These are phyloP conservation scores for Saccharomycopsis crataegensis DNA, from an alignment of 1,139 yeast species.

Conservation along the genomic window DNA sequence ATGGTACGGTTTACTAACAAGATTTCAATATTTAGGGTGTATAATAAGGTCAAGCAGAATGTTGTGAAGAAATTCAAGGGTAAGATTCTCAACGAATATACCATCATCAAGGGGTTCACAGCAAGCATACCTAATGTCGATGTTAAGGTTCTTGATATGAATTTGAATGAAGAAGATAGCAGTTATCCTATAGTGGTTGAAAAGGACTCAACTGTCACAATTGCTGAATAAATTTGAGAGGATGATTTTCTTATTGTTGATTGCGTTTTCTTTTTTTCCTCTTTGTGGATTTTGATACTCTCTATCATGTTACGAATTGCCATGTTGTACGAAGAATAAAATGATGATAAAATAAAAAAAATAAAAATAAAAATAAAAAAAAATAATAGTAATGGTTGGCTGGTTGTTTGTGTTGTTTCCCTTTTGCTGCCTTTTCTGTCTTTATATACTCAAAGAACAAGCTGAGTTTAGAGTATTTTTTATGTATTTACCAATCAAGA, in stretches of 20 bases:
- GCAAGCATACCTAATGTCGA: constrained; percentile 27
- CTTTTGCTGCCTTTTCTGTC: too few relatives aligned
- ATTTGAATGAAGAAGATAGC: constrained; percentile 22
- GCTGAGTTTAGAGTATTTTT: too few relatives aligned
- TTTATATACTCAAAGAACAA: too few relatives aligned
- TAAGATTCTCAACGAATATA: constrained; percentile 33
- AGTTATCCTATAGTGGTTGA: constrained; percentile 30
- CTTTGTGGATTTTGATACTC: too few relatives aligned
- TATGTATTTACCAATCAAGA: too few relatives aligned
- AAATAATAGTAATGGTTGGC: too few relatives aligned
- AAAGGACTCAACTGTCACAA: constrained; percentile 2
- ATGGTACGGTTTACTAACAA: neutral
- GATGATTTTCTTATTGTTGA: neutral
- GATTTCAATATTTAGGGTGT: neutral
- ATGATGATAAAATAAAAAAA: too few relatives aligned
- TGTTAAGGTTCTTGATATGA: constrained; percentile 24
- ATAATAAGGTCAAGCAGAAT: constrained; percentile 25
- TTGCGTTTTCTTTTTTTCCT: neutral
- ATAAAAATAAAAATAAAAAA: too few relatives aligned
- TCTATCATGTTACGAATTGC: too few relatives aligned
- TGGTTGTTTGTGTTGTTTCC: too few relatives aligned
- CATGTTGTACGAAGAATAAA: too few relatives aligned
- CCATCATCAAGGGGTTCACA: constrained; percentile 35
- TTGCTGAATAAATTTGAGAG: neutral
- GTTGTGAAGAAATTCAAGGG: constrained; percentile 32